phyloP scores from a whole-genome alignment of 2,329 filamentous ascomycete genomes.

The Blastomyces parvus region DNA sequence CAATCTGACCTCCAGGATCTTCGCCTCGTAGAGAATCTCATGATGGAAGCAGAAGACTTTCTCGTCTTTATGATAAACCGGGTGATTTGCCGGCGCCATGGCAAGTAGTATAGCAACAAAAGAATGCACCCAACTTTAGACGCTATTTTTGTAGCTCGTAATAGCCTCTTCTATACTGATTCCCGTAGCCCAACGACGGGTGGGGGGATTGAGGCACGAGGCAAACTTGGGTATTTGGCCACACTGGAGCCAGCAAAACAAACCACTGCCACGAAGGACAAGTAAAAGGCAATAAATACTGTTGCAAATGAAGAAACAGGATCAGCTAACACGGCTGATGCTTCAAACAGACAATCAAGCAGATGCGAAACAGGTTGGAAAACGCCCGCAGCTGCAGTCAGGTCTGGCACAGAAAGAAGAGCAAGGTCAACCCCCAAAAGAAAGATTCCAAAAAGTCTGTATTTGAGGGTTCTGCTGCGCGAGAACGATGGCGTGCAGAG shows the following conservation, averaged over 20 bases:
- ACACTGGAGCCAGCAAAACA: not conserved
- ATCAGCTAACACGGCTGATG: not conserved
- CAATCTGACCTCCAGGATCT: constrained; percentile 70
- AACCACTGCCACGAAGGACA: not conserved
- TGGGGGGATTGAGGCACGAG: too few relatives aligned
- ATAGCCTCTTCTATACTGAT: not conserved
- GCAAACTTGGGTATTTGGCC: not conserved
- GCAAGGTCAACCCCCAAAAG: not conserved
- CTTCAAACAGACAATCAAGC: not conserved
- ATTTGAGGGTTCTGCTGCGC: not conserved
- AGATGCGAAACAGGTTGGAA: not conserved
- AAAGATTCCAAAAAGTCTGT: not conserved
- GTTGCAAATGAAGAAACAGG: not conserved
- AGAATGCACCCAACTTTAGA: not conserved
- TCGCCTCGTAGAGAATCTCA: constrained; percentile 94
- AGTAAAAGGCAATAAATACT: not conserved
- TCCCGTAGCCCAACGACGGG: not conserved
- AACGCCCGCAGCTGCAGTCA: not conserved
- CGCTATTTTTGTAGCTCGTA: not conserved
- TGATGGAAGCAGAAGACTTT: constrained; percentile 94
- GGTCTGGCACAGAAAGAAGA: not conserved
- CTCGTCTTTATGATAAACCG: constrained; percentile 63
- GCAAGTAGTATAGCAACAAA: not conserved
- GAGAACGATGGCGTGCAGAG: not conserved
- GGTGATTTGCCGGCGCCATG: constrained; percentile 51